phyloP scores from a whole-genome alignment of 1,284 basidiomycete genomes.

The Inonotus hispidus region DNA sequence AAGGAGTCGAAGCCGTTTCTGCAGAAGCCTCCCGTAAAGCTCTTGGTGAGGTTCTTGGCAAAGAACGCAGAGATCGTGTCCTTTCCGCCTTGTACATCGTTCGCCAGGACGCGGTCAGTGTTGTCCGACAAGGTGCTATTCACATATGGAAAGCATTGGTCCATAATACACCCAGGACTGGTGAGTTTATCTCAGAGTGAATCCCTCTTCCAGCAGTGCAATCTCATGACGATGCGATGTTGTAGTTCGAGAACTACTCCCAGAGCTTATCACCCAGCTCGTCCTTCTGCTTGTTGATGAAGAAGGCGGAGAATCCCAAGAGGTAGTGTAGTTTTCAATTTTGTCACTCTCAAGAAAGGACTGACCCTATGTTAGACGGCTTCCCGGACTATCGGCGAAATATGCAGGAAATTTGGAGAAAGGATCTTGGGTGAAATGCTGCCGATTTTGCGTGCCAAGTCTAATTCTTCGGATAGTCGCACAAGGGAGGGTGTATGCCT shows the following conservation, averaged over 20 bases:
- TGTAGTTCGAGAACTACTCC: conserved; percentile 88
- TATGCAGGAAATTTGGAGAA: conserved; percentile 96
- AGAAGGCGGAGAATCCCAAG: conserved; percentile 79
- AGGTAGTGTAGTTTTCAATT: conserved; percentile 45
- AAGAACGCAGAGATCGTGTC: conserved; percentile 86
- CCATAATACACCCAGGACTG: conserved; percentile 81
- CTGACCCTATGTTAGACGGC: conserved; percentile 54
- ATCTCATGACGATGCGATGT: neutral
- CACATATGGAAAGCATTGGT: conserved; percentile 99
- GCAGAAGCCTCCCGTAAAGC: conserved; percentile 81
- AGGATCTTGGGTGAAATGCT: conserved; percentile 85
- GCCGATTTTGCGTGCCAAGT: conserved; percentile 67
- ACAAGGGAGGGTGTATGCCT: conserved; percentile 88
- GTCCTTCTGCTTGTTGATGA: conserved; percentile 73
- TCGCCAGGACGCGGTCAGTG: conserved; percentile 88
- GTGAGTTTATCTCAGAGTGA: conserved; percentile 33
- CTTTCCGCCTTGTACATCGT: conserved; percentile 90
- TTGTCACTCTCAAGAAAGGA: neutral
- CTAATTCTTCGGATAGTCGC: conserved; percentile 64
- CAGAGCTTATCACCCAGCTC: conserved; percentile 77
- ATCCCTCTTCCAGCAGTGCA: neutral
- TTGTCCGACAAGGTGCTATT: conserved; percentile 87
- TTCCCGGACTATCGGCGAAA: conserved; percentile 79
- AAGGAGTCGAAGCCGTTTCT: conserved; percentile 55
- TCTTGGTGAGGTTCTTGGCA: conserved; percentile 84